Conservation (phyloP, 2,329 filamentous ascomycete genomes). For the Pseudocercospora pini-densiflorae region DNA sequence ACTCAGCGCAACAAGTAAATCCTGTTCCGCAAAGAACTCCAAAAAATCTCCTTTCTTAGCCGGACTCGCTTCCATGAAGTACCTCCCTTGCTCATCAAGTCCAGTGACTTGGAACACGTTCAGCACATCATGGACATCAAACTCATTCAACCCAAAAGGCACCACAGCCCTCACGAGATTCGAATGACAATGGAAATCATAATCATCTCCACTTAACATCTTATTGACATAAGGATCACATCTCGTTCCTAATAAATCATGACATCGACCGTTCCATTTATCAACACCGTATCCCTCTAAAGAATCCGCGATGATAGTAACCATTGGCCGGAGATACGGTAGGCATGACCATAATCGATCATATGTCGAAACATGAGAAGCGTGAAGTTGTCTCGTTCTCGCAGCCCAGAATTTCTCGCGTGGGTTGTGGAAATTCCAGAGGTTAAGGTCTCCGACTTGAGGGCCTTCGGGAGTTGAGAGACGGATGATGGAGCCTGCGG, state of each 20-base stretch:
- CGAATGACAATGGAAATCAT: slow-evolving; percentile 83
- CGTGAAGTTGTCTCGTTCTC: slow-evolving; percentile 77
- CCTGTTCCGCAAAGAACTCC: slow-evolving; percentile 80
- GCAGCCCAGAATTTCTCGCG: slow-evolving; percentile 83
- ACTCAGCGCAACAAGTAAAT: slow-evolving; percentile 67
- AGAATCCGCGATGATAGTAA: slow-evolving; percentile 70
- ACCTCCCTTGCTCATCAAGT: slow-evolving; percentile 70
- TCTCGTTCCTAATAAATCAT: slow-evolving; percentile 80
- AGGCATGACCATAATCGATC: slow-evolving; percentile 79
- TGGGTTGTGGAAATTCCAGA: slow-evolving; percentile 78
- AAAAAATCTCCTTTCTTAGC: slow-evolving; percentile 63
- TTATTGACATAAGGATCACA: slow-evolving; percentile 85
- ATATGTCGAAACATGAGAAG: slow-evolving; percentile 71
- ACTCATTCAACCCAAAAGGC: slow-evolving; percentile 70
- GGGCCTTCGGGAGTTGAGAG: slow-evolving; percentile 71
- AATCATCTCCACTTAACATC: slow-evolving; percentile 70
- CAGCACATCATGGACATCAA: slow-evolving; percentile 81
- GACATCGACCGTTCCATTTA: slow-evolving; percentile 66
- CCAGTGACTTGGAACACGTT: slow-evolving; percentile 88
- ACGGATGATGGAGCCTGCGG: slow-evolving; percentile 69
- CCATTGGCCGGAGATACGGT: slow-evolving; percentile 75
- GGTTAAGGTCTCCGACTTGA: slow-evolving; percentile 82
- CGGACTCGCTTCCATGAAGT: slow-evolving; percentile 73
- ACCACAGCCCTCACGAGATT: slow-evolving; percentile 76
- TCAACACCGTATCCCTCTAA: slow-evolving; percentile 50